A percentile compares a stretch with the other conserved stretches of the same genome.
These are phyloP conservation scores for Agrocybe pediades DNA, from an alignment of 768 basidiomycete genomes.

Conservation along the genomic window DNA sequence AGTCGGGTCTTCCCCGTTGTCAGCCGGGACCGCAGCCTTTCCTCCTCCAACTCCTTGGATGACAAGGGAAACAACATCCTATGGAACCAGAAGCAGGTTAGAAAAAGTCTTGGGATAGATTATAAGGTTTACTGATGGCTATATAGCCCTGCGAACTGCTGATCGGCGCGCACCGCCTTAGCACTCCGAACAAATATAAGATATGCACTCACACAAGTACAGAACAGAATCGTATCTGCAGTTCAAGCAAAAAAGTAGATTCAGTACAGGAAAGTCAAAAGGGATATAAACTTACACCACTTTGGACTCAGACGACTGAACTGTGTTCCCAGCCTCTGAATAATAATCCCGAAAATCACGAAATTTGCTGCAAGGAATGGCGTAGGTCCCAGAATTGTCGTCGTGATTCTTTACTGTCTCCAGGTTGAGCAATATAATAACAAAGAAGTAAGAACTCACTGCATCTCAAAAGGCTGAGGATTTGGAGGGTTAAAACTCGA, in stretches of 20 bases:
- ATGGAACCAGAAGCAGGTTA: background rate
- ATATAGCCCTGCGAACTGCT: background rate
- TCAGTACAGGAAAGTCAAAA: background rate
- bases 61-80: conserved; percentile 59
- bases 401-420: conserved; percentile 31
- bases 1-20: conserved; percentile 12
- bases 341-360: conserved; percentile 51
- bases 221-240: conserved; percentile 41
- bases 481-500: conserved; percentile 33
- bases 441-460: conserved; percentile 30
- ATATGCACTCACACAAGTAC: conserved; percentile 30
- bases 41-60: conserved; percentile 64
- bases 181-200: too few relatives aligned
- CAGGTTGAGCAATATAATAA: background rate
- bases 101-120: background rate
- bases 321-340: conserved; percentile 40
- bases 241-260: background rate
- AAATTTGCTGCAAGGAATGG: conserved; percentile 61
- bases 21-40: conserved; percentile 40
- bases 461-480: conserved; percentile 36
- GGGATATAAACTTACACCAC: conserved; percentile 33
- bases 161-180: too few relatives aligned
- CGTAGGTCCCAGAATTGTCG: conserved; percentile 57
- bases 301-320: conserved; percentile 53
- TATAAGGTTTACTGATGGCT: too few relatives aligned